A percentile compares a stretch with the other conserved stretches of the same genome.
These are phyloP conservation scores for Zoysia pacifica DNA, from an alignment of 176 grass and related monocot genomes.

Conservation along the genomic window DNA sequence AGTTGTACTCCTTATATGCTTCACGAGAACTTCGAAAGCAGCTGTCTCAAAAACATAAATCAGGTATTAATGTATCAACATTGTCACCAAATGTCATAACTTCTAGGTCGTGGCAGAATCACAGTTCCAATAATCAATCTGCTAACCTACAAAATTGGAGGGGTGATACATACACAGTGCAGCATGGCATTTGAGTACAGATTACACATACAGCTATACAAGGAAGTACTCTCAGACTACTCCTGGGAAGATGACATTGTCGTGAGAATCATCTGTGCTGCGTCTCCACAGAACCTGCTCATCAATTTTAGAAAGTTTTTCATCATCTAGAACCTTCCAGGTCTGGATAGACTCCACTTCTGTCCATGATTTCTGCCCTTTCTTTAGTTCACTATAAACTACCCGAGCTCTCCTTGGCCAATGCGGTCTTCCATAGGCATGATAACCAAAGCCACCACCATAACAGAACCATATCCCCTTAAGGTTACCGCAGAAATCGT, in stretches of 20 bases:
- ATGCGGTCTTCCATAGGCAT: constrained; percentile 72
- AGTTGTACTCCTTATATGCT: neutral
- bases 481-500: constrained; percentile 83
- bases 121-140: constrained; percentile 16
- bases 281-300: constrained; percentile 77
- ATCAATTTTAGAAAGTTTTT: constrained; percentile 68
- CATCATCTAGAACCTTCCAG: constrained; percentile 82
- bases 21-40: constrained; percentile 4
- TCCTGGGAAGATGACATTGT: neutral
- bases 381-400: constrained; percentile 50
- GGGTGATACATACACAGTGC: neutral
- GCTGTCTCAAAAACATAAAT: neutral
- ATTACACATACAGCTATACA: constrained; percentile 15
- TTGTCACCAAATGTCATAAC: neutral
- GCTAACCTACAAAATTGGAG: constrained; percentile 29
- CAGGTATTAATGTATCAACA: constrained; percentile 11
- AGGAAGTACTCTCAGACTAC: neutral
- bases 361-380: constrained; percentile 57
- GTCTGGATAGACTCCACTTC: constrained; percentile 63
- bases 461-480: constrained; percentile 86
- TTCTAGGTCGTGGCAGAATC: constrained; percentile 2
- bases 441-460: constrained; percentile 92
- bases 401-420: constrained; percentile 85
- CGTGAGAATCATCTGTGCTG: constrained; percentile 3
- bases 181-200: neutral